These are phyloP conservation scores for Eimeria falciformis DNA, from an alignment of 169 alveolate species.

Conservation along the genomic window DNA sequence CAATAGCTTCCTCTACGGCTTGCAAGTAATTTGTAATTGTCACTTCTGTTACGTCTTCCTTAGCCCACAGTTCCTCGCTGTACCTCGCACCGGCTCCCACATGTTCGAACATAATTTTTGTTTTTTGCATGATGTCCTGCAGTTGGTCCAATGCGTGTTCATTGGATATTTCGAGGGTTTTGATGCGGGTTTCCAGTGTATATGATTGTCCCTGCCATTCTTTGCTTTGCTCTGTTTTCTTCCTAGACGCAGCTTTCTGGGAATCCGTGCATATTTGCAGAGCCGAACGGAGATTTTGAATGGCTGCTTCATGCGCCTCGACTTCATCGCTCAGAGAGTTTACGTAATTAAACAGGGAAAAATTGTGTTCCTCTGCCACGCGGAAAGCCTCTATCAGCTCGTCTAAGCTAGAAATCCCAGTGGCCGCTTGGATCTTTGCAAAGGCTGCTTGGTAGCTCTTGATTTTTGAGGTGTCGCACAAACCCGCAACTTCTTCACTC, in stretches of 20 bases:
- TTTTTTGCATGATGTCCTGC: background rate
- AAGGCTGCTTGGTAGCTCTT: slow-evolving; percentile 86
- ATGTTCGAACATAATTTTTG: slow-evolving; percentile 4
- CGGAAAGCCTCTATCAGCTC: slow-evolving; percentile 83
- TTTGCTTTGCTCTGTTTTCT: slow-evolving; percentile 6
- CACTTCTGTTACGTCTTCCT: slow-evolving; percentile 11
- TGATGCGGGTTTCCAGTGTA: background rate
- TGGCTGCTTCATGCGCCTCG: slow-evolving; percentile 88
- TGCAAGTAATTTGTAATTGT: background rate
- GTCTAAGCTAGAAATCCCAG: slow-evolving; percentile 89
- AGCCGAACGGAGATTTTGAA: slow-evolving; percentile 85
- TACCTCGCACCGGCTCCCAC: background rate
- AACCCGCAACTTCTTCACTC: background rate
- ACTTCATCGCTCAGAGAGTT: slow-evolving; percentile 90
- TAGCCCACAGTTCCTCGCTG: slow-evolving; percentile 43
- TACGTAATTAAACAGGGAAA: slow-evolving; percentile 88
- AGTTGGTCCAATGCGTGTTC: background rate
- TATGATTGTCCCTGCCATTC: background rate
- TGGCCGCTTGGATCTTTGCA: slow-evolving; percentile 92
- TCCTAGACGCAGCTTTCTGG: background rate
- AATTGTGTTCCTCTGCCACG: slow-evolving; percentile 91
- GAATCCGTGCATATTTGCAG: slow-evolving; percentile 78
- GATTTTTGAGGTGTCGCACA: slow-evolving; percentile 38
- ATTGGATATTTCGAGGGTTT: background rate
- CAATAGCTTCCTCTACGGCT: slow-evolving; percentile 46